These are phyloP conservation scores for Eimeria necatrix DNA, from an alignment of 169 alveolate species.

Conservation along the genomic window DNA sequence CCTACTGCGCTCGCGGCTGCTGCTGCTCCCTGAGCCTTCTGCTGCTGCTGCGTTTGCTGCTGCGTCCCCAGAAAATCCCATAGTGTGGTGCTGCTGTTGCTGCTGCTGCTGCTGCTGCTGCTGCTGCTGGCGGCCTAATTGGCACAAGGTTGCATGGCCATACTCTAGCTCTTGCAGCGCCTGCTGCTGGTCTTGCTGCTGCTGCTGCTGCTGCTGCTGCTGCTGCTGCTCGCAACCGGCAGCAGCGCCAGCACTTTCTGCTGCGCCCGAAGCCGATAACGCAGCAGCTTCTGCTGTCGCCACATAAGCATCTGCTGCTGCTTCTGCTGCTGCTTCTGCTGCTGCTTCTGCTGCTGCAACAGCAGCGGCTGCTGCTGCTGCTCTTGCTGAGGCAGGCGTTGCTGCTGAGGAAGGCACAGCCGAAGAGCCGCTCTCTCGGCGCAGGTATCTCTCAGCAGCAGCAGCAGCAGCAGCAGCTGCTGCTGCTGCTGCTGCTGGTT, in stretches of 20 bases:
- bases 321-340: constrained; percentile 43
- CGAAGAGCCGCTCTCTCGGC: neutral
- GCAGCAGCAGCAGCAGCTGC: constrained; percentile 52
- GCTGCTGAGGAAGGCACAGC: constrained; percentile 52
- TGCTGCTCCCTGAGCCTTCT: constrained; percentile 32
- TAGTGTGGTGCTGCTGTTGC: neutral
- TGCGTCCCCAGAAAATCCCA: neutral
- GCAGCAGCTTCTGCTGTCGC: constrained; percentile 61
- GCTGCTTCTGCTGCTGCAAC: constrained; percentile 16
- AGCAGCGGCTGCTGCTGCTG: constrained; percentile 46
- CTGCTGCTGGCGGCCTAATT: constrained; percentile 7
- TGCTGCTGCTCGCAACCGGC: constrained; percentile 1
- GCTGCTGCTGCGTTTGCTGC: neutral
- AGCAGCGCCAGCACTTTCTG: constrained; percentile 35
- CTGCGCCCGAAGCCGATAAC: neutral
- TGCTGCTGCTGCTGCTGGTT: constrained; percentile 48
- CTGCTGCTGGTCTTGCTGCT: constrained; percentile 37
- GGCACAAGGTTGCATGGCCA: neutral
- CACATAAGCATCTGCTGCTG: constrained; percentile 31
- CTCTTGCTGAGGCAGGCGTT: constrained; percentile 6
- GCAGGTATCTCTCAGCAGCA: neutral
- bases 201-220: constrained; percentile 11
- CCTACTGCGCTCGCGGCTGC: neutral
- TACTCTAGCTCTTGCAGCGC: neutral
- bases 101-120: constrained; percentile 25